Conservation (phyloP, 2,329 filamentous ascomycete genomes). For the Cladosporium sp. region DNA sequence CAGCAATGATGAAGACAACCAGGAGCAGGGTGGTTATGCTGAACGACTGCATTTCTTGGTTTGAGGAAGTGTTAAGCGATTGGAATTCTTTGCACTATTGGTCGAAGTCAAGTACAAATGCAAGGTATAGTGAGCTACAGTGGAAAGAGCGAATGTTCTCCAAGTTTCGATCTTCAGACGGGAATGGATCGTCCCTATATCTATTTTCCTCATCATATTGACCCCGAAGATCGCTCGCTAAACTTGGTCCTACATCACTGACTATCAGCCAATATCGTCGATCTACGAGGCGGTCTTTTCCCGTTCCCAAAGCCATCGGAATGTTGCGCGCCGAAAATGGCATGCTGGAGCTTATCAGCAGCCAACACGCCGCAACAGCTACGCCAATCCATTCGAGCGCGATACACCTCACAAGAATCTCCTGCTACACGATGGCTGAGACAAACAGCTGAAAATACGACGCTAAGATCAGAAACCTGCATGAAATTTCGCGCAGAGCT, state of each 20-base stretch:
- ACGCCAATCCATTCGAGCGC: background rate
- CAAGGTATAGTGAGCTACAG: background rate
- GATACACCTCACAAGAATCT: background rate
- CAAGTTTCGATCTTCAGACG: background rate
- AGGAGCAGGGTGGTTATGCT: background rate
- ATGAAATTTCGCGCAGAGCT: background rate
- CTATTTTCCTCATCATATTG: background rate
- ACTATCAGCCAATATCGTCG: background rate
- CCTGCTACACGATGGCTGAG: slow-evolving; percentile 6
- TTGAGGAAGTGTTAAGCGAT: background rate
- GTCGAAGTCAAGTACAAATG: background rate
- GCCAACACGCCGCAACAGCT: background rate
- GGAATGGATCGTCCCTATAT: slow-evolving; percentile 9
- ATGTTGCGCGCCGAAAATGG: background rate
- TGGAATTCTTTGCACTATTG: background rate
- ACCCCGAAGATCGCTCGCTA: background rate
- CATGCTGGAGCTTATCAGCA: background rate
- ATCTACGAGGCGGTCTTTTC: background rate
- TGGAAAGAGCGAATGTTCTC: background rate
- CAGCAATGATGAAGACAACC: background rate
- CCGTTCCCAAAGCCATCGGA: background rate
- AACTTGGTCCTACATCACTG: background rate
- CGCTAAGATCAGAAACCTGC: background rate
- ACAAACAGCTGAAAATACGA: slow-evolving; percentile 3
- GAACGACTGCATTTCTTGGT: background rate